Evolutionary conservation across 106 monocot genomes (phyloP).

Genomic region (Acorus gramineus): DNA sequence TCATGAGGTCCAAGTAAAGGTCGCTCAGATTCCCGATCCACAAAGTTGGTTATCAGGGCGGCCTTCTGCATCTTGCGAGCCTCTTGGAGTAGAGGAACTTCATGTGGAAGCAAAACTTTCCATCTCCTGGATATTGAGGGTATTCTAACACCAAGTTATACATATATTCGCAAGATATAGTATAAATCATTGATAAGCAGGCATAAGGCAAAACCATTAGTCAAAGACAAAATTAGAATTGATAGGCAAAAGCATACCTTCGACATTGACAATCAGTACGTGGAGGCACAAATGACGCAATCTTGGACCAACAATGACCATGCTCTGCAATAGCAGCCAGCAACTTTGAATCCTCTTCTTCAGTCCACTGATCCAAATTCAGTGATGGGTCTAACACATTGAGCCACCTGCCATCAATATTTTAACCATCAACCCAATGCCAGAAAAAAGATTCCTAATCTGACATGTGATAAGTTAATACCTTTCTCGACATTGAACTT

Average conservation of each 20-base stretch:
- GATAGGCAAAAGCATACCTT: conserved; percentile 36
- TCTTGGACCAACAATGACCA: conserved; percentile 78
- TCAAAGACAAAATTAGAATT: neutral
- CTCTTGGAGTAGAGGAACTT: conserved; percentile 41
- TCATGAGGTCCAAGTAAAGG: conserved; percentile 78
- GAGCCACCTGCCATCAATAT: conserved; percentile 54
- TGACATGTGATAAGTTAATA: conserved; percentile 8
- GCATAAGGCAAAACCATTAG: neutral
- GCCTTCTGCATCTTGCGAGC: conserved; percentile 53
- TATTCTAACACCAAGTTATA: no score
- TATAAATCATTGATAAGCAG: no score
- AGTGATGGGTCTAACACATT: conserved; percentile 89
- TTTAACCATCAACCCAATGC: neutral
- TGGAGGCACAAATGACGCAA: conserved; percentile 54
- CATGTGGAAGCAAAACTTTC: conserved; percentile 66
- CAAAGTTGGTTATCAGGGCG: conserved; percentile 86
- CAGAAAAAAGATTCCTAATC: conserved; percentile 3
- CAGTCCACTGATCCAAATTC: conserved; percentile 60
- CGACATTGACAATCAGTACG: conserved; percentile 90
- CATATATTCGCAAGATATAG: no score
- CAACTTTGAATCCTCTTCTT: conserved; percentile 81
- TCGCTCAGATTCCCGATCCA: conserved; percentile 67
- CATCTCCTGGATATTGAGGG: conserved; percentile 54
- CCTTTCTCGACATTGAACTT: conserved; percentile 87
- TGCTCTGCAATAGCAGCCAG: conserved; percentile 43